Conservation (phyloP, 169 alveolate species). For the Cryptosporidium bovis region DNA sequence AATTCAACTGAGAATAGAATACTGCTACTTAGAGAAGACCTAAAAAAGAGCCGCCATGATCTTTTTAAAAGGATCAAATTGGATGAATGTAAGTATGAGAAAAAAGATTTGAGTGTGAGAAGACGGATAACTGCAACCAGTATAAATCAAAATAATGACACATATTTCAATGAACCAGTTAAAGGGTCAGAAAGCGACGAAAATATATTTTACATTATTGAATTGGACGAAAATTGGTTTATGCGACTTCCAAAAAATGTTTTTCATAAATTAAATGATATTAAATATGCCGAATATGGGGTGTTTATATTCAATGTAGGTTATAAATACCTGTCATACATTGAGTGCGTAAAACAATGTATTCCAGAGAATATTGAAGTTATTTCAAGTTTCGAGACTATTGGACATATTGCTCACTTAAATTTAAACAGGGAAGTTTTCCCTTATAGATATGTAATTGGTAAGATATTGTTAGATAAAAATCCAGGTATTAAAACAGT, state of each 20-base stretch:
- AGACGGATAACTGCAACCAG: too few species aligned
- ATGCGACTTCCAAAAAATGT: slow-evolving; percentile 20
- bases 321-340: slow-evolving; percentile 30
- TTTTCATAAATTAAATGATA: background rate
- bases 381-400: slow-evolving; percentile 86
- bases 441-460: slow-evolving; percentile 80
- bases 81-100: background rate
- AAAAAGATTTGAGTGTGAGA: background rate
- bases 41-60: background rate
- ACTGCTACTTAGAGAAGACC: slow-evolving; percentile 19
- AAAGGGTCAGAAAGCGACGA: background rate
- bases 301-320: slow-evolving; percentile 32
- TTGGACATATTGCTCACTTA: slow-evolving; percentile 87
- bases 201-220: slow-evolving; percentile 9
- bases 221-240: slow-evolving; percentile 9
- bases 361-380: slow-evolving; percentile 73
- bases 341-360: slow-evolving; percentile 50
- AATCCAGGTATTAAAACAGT: slow-evolving; percentile 84
- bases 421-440: slow-evolving; percentile 80
- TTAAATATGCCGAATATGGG: slow-evolving; percentile 45
- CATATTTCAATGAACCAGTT: too few species aligned
- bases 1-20: background rate
- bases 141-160: background rate
- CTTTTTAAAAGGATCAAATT: too few species aligned
- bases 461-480: slow-evolving; percentile 84